Conservation (phyloP, 2,329 filamentous ascomycete genomes). For the Amylocarpus encephaloides region DNA sequence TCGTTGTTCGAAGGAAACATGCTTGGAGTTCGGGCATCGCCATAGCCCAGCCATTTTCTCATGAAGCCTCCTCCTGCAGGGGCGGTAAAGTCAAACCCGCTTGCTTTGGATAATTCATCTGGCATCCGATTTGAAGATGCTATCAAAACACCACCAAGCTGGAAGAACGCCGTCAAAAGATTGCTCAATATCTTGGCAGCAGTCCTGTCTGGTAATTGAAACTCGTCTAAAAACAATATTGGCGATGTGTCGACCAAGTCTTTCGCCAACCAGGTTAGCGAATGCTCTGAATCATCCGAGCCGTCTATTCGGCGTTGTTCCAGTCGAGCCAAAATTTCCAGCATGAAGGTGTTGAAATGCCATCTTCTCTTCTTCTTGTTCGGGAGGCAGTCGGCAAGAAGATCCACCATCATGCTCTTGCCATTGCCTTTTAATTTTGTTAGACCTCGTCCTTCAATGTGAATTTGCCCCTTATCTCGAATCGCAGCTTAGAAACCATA, state of each 20-base stretch:
- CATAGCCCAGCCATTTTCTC: slow-evolving; percentile 41
- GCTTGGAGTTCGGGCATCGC: slow-evolving; percentile 28
- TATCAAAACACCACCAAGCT: slow-evolving; percentile 72
- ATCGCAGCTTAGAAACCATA: too few relatives aligned
- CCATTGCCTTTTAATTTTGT: slow-evolving; percentile 38
- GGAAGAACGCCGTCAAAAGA: slow-evolving; percentile 73
- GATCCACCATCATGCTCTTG: slow-evolving; percentile 78
- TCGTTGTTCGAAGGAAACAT: slow-evolving; percentile 57
- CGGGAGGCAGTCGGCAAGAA: slow-evolving; percentile 72
- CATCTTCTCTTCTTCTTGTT: slow-evolving; percentile 66
- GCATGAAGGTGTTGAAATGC: slow-evolving; percentile 85
- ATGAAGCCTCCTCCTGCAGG: slow-evolving; percentile 48
- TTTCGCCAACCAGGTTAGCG: slow-evolving; percentile 65
- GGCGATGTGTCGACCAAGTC: slow-evolving; percentile 70
- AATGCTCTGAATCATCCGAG: slow-evolving; percentile 47
- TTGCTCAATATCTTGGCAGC: slow-evolving; percentile 74
- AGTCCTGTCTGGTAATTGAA: slow-evolving; percentile 73
- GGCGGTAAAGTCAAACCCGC: slow-evolving; percentile 58
- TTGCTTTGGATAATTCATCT: slow-evolving; percentile 70
- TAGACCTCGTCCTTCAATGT: too few relatives aligned
- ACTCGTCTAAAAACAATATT: slow-evolving; percentile 76
- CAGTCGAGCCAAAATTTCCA: slow-evolving; percentile 66
- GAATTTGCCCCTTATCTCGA: too few relatives aligned
- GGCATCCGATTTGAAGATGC: slow-evolving; percentile 81
- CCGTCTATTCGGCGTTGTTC: slow-evolving; percentile 41